Evolutionary conservation across 331 rosid species (phyloP).

Genomic region (Acacia concinna): DNA sequence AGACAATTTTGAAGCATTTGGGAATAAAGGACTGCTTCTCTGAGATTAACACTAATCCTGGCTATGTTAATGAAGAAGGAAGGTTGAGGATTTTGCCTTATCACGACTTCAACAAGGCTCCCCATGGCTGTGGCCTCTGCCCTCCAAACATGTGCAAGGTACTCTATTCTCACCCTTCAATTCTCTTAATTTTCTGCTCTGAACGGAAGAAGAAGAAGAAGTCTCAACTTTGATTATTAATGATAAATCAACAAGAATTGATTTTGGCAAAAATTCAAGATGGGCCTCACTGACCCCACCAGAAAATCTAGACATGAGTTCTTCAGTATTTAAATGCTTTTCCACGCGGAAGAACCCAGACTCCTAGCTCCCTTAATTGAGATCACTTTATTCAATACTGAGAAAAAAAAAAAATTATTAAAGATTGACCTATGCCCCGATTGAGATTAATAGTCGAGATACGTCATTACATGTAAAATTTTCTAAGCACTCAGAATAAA

Average conservation of each 20-base stretch:
- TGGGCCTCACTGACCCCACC: neutral
- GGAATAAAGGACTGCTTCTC: constrained; percentile 66
- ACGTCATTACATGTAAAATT: neutral
- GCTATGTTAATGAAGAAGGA: constrained; percentile 62
- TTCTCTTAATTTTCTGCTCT: neutral
- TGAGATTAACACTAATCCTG: constrained; percentile 70
- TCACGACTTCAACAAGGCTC: constrained; percentile 44
- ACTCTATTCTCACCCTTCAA: neutral
- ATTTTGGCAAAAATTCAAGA: neutral
- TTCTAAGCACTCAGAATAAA: neutral
- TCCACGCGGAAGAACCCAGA: neutral
- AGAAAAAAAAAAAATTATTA: neutral
- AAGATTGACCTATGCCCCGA: neutral
- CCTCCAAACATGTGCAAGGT: constrained; percentile 98
- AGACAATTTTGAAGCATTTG: constrained; percentile 62
- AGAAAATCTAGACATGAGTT: neutral
- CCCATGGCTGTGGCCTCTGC: constrained; percentile 69
- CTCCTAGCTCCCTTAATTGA: neutral
- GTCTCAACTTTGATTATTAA: neutral
- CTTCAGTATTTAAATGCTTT: neutral
- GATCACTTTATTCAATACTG: neutral
- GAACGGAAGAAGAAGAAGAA: neutral
- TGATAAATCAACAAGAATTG: neutral
- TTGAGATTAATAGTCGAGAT: neutral
- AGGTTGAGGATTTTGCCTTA: constrained; percentile 54